A percentile compares a stretch with the other conserved stretches of the same genome.
Conservation (phyloP, 2,329 filamentous ascomycete species). For the Rugonectria rugulosa region DNA sequence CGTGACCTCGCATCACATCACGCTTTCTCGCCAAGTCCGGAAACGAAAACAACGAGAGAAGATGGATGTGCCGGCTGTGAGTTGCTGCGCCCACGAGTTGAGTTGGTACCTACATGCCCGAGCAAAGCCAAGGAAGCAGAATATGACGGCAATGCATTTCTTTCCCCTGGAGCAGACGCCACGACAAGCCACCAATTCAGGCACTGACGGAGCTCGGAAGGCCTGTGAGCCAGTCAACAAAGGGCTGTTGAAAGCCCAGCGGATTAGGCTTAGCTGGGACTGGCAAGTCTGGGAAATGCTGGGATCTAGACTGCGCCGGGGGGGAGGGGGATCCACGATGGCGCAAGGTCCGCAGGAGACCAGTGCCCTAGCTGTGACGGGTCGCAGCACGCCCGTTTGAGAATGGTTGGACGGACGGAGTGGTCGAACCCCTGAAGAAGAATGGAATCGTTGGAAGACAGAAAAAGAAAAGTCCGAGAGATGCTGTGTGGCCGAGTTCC, state of each 20-base stretch:
- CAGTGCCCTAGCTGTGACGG: constrained; percentile 10
- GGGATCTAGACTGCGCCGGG: constrained; percentile 21
- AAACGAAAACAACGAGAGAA: constrained; percentile 1
- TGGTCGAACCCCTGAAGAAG: constrained; percentile 6
- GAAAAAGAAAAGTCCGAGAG: constrained; percentile 9
- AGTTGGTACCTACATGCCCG: neutral
- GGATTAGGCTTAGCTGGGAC: constrained; percentile 9
- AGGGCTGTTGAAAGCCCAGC: constrained; percentile 1
- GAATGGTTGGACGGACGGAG: constrained; percentile 4
- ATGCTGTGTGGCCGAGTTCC: neutral
- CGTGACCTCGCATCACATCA: too few species aligned
- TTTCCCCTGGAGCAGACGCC: constrained; percentile 8
- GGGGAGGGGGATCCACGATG: constrained; percentile 20
- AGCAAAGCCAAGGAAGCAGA: neutral
- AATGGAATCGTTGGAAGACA: constrained; percentile 4
- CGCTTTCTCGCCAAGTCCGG: too few species aligned
- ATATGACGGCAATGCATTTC: neutral
- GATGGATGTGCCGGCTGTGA: too few species aligned
- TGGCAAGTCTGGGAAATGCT: constrained; percentile 11
- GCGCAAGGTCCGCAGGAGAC: constrained; percentile 15
- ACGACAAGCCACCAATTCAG: constrained; percentile 15
- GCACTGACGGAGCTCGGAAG: constrained; percentile 7
- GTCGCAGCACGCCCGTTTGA: constrained; percentile 9
- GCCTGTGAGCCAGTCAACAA: constrained; percentile 15
- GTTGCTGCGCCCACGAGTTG: too few species aligned